phyloP scores from a whole-genome alignment of 345 rosid species.

The Excoecaria agallocha region DNA sequence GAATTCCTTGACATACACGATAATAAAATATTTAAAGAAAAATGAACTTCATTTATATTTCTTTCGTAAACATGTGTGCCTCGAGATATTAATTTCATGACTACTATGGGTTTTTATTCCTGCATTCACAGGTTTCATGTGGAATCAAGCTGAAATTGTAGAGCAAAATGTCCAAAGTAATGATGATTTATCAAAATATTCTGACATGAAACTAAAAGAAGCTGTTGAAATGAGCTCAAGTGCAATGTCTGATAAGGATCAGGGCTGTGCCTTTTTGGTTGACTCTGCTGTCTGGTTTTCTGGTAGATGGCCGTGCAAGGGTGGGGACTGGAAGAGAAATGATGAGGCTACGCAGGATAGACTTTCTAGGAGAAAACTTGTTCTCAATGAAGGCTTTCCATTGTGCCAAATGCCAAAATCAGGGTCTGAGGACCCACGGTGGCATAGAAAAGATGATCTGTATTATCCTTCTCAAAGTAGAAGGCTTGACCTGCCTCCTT shows the following conservation, averaged over 20 bases:
- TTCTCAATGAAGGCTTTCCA: slow-evolving; percentile 92
- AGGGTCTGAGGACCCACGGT: slow-evolving; percentile 85
- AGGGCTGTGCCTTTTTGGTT: slow-evolving; percentile 30
- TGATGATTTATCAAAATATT: slow-evolving; percentile 37
- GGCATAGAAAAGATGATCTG: slow-evolving; percentile 80
- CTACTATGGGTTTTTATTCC: slow-evolving; percentile 12
- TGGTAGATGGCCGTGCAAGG: slow-evolving; percentile 87
- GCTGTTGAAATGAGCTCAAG: slow-evolving; percentile 40
- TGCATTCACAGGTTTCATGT: slow-evolving; percentile 43
- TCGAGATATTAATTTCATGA: neutral
- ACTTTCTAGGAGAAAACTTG: slow-evolving; percentile 58
- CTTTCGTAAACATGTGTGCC: neutral
- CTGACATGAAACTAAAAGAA: slow-evolving; percentile 36
- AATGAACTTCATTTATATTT: neutral
- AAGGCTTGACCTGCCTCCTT: slow-evolving; percentile 92
- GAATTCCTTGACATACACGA: neutral
- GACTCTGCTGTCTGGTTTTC: slow-evolving; percentile 70
- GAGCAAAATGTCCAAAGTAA: slow-evolving; percentile 33
- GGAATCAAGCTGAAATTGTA: slow-evolving; percentile 30
- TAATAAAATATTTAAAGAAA: no score
- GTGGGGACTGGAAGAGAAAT: slow-evolving; percentile 97
- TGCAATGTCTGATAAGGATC: slow-evolving; percentile 39
- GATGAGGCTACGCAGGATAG: slow-evolving; percentile 74
- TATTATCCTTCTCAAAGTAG: slow-evolving; percentile 68
- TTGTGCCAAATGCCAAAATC: slow-evolving; percentile 92